Evolutionary conservation across 805 yeast genomes (phyloP), one percentile per base, ranked within the genome.

Genomic region (Starmerella apicola): DNA sequence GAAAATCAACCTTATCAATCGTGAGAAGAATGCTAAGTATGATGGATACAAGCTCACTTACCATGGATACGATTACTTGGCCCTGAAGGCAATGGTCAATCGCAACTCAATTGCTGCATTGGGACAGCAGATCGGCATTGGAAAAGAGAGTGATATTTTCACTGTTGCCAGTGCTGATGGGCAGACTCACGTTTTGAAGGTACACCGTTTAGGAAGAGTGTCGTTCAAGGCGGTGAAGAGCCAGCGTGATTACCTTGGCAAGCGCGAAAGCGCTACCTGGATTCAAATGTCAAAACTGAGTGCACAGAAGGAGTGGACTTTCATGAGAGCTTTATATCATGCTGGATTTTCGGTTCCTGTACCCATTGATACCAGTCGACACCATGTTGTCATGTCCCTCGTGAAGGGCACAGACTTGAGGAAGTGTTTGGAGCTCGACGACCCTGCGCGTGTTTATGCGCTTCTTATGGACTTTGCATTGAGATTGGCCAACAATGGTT

Each of bases 111-210:
- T 91, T 8, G 77, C 77, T 52, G 78, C 88, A 1, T 72, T 88
- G 13, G 96, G 95, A 15, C 69, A 78, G 34, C 81, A 80, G 8
- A 85, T 88, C 51, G 98, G 97, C 44, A 95, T 91, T 37, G 98
- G 98, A 53, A 91, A 91, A 57, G 98, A 91, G 61, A 85, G 96
- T 3, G 98, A 91, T 63, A 86, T 91, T 53, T 84, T 80, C 59
- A 71, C 86, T 10, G 86, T 81, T 1, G 76, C 78, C 42, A 86
- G 80, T 53, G 64, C 68, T 10, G 55, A 70, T 17, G 91, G 88
- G 1, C 52, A 56, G n/a, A 71, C 74, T 38, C 71, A 73, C 51
- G 95, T 86, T 15, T 62, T 91, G 56, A 91, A 91, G 59, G 79
- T 91, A 28, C 96, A 86, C 61, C 71, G 98, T 50, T 67, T 91